Conservation (phyloP, 116 monocot species). For the Thalassia testudinum region DNA sequence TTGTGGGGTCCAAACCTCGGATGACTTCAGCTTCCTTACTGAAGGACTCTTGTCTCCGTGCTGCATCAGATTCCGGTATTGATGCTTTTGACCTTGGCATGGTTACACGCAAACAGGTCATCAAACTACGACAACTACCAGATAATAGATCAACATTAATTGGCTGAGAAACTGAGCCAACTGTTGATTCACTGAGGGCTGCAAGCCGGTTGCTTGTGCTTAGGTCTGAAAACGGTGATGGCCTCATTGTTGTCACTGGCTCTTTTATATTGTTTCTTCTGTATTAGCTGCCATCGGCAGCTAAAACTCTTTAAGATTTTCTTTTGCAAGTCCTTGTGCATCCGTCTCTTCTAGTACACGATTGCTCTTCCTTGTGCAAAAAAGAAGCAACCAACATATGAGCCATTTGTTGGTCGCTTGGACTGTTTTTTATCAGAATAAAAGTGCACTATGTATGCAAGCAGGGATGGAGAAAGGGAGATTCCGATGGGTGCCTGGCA, state of each 20-base stretch:
- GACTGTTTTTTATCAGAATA: no score
- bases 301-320: neutral
- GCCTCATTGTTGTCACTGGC: conserved; percentile 68
- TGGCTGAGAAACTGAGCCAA: conserved; percentile 12
- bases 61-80: conserved; percentile 27
- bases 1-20: conserved; percentile 58
- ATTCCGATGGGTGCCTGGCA: no score
- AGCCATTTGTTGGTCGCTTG: no score
- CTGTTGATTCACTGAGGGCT: conserved; percentile 21
- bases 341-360: no score
- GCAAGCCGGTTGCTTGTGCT: conserved; percentile 30
- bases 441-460: no score
- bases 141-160: conserved; percentile 11
- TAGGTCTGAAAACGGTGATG: conserved; percentile 7
- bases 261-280: conserved; percentile 68
- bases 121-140: neutral
- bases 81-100: conserved; percentile 27
- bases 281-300: conserved; percentile 17
- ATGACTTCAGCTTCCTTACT: conserved; percentile 32
- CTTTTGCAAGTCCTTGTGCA: no score
- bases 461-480: no score
- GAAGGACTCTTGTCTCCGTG: conserved; percentile 47
- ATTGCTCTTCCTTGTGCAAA: no score
- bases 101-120: neutral
- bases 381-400: no score